Base-by-base conservation (phyloP, 495 filamentous ascomycete genomes). In the Penicillium pancosmium region DNA sequence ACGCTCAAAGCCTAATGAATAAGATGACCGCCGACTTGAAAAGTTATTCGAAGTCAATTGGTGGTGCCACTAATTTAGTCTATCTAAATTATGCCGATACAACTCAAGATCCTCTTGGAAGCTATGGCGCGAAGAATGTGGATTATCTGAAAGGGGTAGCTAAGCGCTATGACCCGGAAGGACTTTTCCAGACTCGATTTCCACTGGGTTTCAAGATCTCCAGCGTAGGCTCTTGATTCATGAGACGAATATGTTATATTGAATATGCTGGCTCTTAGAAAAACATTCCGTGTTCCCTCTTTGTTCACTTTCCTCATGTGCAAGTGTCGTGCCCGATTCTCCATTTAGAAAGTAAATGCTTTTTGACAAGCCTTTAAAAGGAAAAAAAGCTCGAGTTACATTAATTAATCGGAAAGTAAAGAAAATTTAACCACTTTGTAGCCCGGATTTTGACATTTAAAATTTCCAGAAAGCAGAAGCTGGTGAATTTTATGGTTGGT, bases 111-210 rank as follows among this genome's bases (percentile, higher is more conserved):
- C 73, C 76, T 0, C 68, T 84, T 5, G 60, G 49, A 1, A 70
- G 76, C 5, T 84, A 83, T 64, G 82, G 82, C 0, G 50, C 43
- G 19, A 66, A 69, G 43, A 83, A 74, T 59, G 50, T 74, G 27
- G 49, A 54, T 23, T 63, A 61, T 11, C 59, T 85, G 36, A 53
- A 59, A 25, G 33, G 52, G 18, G 70, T 74, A 27, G 73, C 69
- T 1, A 63, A 57, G 52, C 73, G 76, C 63, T 84, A 79, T 57
- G 82, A 84, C 55, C 77, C 78, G 0, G 55, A 71, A 0, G 73
- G 67, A 0, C 64, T 83, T 1, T 84, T 84, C 51, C 78, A 82
- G 70, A 72, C 50, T 43, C 58, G 72, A 43, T 70, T 76, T 0
- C 70, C 70, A 15, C 65, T 66, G 9, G 70, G 70, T 43, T 73